Evolutionary conservation across 371 early-diverging fungal genomes (phyloP), one percentile per base, ranked within the genome.

Genomic region (Mucor irregularis): DNA sequence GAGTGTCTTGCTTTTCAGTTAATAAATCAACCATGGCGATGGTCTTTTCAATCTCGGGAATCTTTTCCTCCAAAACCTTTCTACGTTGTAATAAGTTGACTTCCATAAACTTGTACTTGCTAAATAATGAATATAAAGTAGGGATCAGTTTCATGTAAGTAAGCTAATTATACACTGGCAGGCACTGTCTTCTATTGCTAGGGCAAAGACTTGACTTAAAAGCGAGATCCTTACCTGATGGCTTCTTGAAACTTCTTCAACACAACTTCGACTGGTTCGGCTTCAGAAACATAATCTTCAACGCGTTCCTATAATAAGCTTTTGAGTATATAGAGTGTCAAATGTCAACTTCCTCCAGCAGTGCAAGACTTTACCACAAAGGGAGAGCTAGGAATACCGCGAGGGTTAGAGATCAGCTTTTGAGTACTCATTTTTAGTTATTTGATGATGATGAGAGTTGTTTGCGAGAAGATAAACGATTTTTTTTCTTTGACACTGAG

Each of bases 81-180:
- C 90, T 87, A 59, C 92, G 89, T 60, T 91, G 91, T 26, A 90
- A 69, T 67, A 90, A 81, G 64, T 90, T 93, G 63, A 81, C 72
- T 71, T 98, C 96, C 98, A 98, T 98, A 71, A 92, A 95, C 69
- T 90, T 90, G 85, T 96, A 98, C 71, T 98, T 98, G 54, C 97
- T 97, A 62, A 29, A 50, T 45, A 13, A 6, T 30, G 6, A 14
- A 16, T 4, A n/a, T 14, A 2, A 31, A 19, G 11, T 39, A 16
- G 9, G 17, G 25, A 42, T 42, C 22, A 42, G 42, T 28, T 1
- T 43, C 30, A 14, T 30, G 5, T 21, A 10, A 40, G n/a, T 17
- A 31, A 19, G 13, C 21, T n/a, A n/a, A n/a, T n/a, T n/a, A n/a
- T n/a, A n/a, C n/a, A n/a, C n/a, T n/a, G n/a, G n/a, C n/a, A n/a